Conservation (phyloP, 495 filamentous ascomycete genomes). For the Pseudotulostoma volvatum region DNA sequence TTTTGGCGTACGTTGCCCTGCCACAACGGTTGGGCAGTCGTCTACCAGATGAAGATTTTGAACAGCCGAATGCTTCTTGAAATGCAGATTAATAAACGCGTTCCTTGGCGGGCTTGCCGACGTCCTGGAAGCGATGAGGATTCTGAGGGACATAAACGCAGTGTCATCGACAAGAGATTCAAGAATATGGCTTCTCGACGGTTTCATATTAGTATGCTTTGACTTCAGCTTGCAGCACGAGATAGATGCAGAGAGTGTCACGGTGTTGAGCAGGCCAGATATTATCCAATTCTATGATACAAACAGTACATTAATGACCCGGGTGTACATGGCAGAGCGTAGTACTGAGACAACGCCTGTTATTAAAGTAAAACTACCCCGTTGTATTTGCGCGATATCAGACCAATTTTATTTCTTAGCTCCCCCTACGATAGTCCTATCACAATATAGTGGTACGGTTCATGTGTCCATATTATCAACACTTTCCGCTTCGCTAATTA, state of each 20-base stretch:
- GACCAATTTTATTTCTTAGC: too few species aligned
- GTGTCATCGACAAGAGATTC: conserved; percentile 69
- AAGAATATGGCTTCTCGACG: conserved; percentile 81
- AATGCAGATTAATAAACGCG: conserved; percentile 65
- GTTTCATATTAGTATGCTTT: conserved; percentile 67
- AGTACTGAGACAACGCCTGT: too few species aligned
- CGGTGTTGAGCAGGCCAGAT: conserved; percentile 57
- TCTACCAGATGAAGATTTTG: conserved; percentile 78
- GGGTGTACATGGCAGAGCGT: too few species aligned
- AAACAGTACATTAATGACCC: conserved; percentile 56
- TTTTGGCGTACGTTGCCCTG: conserved; percentile 53
- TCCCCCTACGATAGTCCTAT: too few species aligned
- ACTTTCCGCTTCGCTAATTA: too few species aligned
- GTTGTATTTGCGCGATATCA: too few species aligned
- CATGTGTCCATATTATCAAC: too few species aligned
- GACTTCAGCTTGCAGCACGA: conserved; percentile 73
- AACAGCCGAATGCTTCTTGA: conserved; percentile 74
- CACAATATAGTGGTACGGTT: too few species aligned
- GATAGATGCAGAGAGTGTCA: conserved; percentile 58
- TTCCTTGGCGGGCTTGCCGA: conserved; percentile 55
- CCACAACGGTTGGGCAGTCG: conserved; percentile 72
- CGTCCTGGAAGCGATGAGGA: conserved; percentile 54
- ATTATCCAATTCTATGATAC: conserved; percentile 59
- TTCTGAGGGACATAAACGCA: conserved; percentile 82
- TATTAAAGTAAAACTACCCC: too few species aligned